Percentiles rank a stretch among this genome's conserved stretches.
phyloP scores from a whole-genome alignment of 805 yeast species.

The Pichia californica region DNA sequence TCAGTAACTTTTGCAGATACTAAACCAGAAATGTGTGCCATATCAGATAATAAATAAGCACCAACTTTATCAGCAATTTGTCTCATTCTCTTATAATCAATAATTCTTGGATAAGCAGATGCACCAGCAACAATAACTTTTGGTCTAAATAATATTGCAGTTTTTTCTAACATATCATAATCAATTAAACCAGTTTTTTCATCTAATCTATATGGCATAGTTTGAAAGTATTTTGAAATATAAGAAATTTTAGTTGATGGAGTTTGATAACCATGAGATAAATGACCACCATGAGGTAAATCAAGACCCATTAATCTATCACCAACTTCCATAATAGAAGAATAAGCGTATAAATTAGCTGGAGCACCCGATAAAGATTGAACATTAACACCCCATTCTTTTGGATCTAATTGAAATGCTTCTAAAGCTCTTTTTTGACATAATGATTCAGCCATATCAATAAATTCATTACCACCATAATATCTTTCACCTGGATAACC shows the following conservation, averaged over 20 bases:
- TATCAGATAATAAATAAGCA: constrained; percentile 87
- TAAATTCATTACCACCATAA: constrained; percentile 96
- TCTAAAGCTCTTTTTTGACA: constrained; percentile 90
- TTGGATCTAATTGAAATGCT: constrained; percentile 70
- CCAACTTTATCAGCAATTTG: constrained; percentile 89
- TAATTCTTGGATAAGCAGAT: constrained; percentile 86
- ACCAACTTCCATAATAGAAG: constrained; percentile 80
- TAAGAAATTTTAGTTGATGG: constrained; percentile 82
- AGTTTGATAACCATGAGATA: constrained; percentile 96
- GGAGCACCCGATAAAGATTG: constrained; percentile 96
- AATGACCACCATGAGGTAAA: constrained; percentile 97
- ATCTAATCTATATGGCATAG: constrained; percentile 94
- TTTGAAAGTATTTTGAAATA: constrained; percentile 90
- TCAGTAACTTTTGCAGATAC: constrained; percentile 92
- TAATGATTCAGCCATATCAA: constrained; percentile 82
- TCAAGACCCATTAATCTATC: constrained; percentile 97
- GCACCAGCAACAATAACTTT: constrained; percentile 95
- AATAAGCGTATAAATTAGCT: constrained; percentile 89
- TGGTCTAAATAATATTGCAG: constrained; percentile 85
- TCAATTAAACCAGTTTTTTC: constrained; percentile 85
- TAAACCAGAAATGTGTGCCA: constrained; percentile 97
- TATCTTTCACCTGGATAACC: constrained; percentile 98
- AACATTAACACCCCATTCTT: constrained; percentile 95
- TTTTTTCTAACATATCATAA: constrained; percentile 78
- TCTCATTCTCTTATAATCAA: constrained; percentile 87